phyloP scores from a whole-genome alignment of 2,329 filamentous ascomycete species.

The Scedosporium minutisporum region DNA sequence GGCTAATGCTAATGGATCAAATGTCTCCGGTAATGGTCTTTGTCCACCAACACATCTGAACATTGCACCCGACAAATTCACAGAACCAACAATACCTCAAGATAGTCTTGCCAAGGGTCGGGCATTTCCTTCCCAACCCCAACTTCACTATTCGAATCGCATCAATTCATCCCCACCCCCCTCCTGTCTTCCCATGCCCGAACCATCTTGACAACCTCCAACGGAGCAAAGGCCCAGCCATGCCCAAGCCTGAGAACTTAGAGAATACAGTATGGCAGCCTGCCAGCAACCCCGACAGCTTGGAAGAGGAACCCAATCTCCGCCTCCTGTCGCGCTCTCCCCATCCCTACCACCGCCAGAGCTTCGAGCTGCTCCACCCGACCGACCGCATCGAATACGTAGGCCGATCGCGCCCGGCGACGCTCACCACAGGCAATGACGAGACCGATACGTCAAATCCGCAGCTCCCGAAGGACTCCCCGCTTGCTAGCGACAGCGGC shows the following conservation, averaged over 20 bases:
- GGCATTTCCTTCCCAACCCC: not conserved
- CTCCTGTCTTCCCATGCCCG: not conserved
- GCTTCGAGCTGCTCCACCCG: conserved; percentile 43
- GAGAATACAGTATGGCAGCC: not conserved
- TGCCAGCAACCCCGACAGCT: conserved; percentile 10
- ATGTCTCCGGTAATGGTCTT: not conserved
- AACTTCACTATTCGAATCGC: not conserved
- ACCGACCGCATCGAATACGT: conserved; percentile 22
- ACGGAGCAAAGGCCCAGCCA: conserved; percentile 3
- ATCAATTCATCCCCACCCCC: not conserved
- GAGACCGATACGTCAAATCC: not conserved
- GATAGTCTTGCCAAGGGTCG: not conserved
- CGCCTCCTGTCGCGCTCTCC: conserved; percentile 51
- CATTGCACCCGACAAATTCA: not conserved
- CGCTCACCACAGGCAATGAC: not conserved
- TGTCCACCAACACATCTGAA: not conserved
- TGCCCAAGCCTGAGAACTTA: conserved; percentile 3
- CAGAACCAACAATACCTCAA: not conserved
- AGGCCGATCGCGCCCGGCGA: not conserved
- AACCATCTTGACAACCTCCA: not conserved
- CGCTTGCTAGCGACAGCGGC: conserved; percentile 73
- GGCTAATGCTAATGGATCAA: not conserved
- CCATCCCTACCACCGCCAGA: conserved; percentile 57
- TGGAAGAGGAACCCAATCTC: conserved; percentile 29
- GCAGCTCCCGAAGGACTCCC: conserved; percentile 35